Percentiles rank a stretch among this genome's conserved stretches.
Evolutionary conservation across 768 basidiomycete species (phyloP).

Genomic region (Hericium alpestre): DNA sequence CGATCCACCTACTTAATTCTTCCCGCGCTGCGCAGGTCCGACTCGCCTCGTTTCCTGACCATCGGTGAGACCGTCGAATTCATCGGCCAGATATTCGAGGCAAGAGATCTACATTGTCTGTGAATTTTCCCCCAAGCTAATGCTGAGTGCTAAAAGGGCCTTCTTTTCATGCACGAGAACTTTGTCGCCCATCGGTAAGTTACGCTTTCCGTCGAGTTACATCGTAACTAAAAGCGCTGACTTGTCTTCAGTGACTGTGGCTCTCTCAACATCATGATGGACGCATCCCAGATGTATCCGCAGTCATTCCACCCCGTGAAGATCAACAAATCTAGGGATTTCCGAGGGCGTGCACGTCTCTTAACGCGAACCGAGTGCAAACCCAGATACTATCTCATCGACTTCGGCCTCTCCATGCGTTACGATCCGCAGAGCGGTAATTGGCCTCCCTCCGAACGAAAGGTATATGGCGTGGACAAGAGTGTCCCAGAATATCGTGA

Average conservation of each 20-base stretch:
- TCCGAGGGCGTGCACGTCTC: constrained; percentile 3
- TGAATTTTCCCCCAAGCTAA: no score
- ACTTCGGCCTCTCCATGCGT: constrained; percentile 18
- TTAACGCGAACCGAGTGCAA: constrained; percentile 14
- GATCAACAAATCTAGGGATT: not conserved
- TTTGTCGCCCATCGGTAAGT: constrained; percentile 7
- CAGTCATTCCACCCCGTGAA: constrained; percentile 4
- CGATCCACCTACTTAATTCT: constrained; percentile 21
- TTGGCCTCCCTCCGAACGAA: not conserved
- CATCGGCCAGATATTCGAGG: constrained; percentile 27
- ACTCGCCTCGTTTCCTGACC: constrained; percentile 22
- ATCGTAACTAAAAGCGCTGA: not conserved
- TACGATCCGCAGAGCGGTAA: constrained; percentile 7
- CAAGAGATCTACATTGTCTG: constrained; percentile 1
- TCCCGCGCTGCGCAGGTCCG: constrained; percentile 18
- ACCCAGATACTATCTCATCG: constrained; percentile 19
- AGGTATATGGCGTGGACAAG: not conserved
- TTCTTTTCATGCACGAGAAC: constrained; percentile 9
- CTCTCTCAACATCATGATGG: constrained; percentile 6
- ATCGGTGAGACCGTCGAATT: constrained; percentile 26
- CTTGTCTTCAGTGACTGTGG: constrained; percentile 3
- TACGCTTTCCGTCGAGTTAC: no score
- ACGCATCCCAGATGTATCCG: constrained; percentile 7
- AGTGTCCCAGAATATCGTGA: not conserved
- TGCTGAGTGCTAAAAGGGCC: not conserved